Percentiles rank a stretch among this genome's conserved stretches.
These are phyloP conservation scores for Acanthamoeba sp. DNA, from an alignment of 208 protist species.

Conservation along the genomic window DNA sequence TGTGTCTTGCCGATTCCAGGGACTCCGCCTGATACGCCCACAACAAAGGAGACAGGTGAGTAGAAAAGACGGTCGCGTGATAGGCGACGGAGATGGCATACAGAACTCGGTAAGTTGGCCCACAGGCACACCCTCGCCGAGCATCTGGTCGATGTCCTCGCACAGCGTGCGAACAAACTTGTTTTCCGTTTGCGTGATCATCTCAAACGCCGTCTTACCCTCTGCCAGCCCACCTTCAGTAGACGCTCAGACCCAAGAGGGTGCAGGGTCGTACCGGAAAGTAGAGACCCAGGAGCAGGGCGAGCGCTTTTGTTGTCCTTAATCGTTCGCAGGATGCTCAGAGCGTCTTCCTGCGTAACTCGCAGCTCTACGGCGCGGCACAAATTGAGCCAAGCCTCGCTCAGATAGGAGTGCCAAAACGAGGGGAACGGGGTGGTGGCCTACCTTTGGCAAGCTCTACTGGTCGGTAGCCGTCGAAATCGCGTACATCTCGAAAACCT, in stretches of 20 bases:
- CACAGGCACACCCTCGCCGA: conserved; percentile 80
- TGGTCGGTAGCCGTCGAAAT: conserved; percentile 45
- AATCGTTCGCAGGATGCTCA: conserved; percentile 54
- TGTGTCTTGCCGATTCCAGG: conserved; percentile 89
- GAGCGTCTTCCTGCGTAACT: conserved; percentile 66
- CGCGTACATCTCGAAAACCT: conserved; percentile 24
- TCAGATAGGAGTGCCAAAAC: neutral
- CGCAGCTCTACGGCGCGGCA: conserved; percentile 51
- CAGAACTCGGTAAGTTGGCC: conserved; percentile 87
- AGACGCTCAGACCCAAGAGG: neutral
- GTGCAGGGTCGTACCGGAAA: neutral
- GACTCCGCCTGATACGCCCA: conserved; percentile 78
- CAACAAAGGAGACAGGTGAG: conserved; percentile 71
- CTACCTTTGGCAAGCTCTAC: conserved; percentile 42
- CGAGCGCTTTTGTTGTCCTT: neutral
- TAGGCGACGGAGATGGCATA: conserved; percentile 7
- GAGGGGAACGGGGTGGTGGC: neutral
- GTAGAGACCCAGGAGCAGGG: neutral
- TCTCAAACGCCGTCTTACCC: conserved; percentile 70
- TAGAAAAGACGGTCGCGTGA: neutral
- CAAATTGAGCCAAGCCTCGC: neutral
- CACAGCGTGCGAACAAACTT: conserved; percentile 75
- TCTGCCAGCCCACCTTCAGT: neutral
- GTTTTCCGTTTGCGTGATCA: conserved; percentile 57
- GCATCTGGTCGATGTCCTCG: conserved; percentile 79